A percentile compares a stretch with the other conserved stretches of the same genome.
phyloP scores from a whole-genome alignment of 371 early-diverging fungal species.

The Apophysomyces ossiformis region DNA sequence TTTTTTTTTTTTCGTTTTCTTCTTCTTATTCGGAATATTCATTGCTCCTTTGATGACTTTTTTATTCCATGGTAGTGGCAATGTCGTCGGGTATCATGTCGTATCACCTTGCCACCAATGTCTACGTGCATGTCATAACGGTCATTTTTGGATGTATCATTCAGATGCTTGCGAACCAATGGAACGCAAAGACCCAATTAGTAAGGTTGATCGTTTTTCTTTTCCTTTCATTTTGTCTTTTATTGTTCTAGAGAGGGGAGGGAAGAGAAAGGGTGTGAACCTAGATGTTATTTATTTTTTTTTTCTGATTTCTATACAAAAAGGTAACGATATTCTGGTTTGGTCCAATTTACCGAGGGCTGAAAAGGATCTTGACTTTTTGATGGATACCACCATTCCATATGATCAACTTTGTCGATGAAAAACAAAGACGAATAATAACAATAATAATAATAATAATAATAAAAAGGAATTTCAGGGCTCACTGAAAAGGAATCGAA shows the following conservation, averaged over 20 bases:
- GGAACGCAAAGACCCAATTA: slow-evolving; percentile 28
- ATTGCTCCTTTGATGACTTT: not conserved
- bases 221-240: too few relatives aligned
- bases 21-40: not conserved
- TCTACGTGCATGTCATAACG: slow-evolving; percentile 92
- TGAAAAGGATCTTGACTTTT: slow-evolving; percentile 28
- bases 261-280: not conserved
- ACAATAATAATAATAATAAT: too few relatives aligned
- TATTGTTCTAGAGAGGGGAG: too few relatives aligned
- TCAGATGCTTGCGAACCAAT: slow-evolving; percentile 74
- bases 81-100: slow-evolving; percentile 95
- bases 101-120: slow-evolving; percentile 94
- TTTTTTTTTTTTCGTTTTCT: too few relatives aligned
- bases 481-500: too few relatives aligned
- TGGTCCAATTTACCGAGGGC: slow-evolving; percentile 34
- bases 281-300: not conserved
- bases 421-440: not conserved
- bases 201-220: slow-evolving; percentile 13
- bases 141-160: slow-evolving; percentile 98
- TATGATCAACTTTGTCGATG: slow-evolving; percentile 29
- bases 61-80: slow-evolving; percentile 65
- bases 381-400: slow-evolving; percentile 26
- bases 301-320: not conserved
- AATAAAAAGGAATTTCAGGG: too few relatives aligned
- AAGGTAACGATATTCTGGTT: slow-evolving; percentile 23